Base-by-base conservation (phyloP, 2,329 filamentous ascomycete genomes). In the Paraphaeosphaeria sporulosa region DNA sequence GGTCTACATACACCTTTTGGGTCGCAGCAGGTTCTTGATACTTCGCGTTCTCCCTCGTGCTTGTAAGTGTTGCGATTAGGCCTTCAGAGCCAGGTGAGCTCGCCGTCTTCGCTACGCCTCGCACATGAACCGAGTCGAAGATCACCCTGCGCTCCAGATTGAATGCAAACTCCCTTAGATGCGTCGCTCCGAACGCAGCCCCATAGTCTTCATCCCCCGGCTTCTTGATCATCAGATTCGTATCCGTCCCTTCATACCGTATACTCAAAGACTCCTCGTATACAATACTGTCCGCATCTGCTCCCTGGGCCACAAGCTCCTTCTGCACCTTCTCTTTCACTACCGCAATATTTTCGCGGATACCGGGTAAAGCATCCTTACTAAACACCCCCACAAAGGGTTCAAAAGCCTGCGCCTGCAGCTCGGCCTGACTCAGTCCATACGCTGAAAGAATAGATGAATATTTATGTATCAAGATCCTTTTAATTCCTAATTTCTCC, bases 201-300 rank as follows among this genome's bases (percentile, higher is more conserved):
- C 88, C 91, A 77, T 92, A 96, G 1, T 88, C 89, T 89, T 90
- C 94, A n/a, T 88, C 84, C 47, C 90, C 85, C 12, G 86, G 86
- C 75, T 89, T 90, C 65, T 94, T 80, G 50, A 96, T 87, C 92
- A 96, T 96, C 53, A 96, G 82, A 0, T 92, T 90, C 7, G 92
- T 94, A 73, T 96, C 92, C 0, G 92, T 95, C 13, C 93, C 93
- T 52, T 91, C 86, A 71, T 96, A 96, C 60, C 92, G 84, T 91
- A 96, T 94, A 75, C 96, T 96, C 57, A 97, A 85, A 71, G 96
- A 97, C 73, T 94, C 90, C 73, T 96, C 92, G 71, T 93, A 94
- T 0, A 87, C 40, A n/a, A 43, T 43, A 43, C 15, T 19, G 8
- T 19, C 83, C 38, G 96, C 92, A 30, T 91, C 87, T 8, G 85